Evolutionary conservation across 1,284 basidiomycete genomes (phyloP), one percentile per base, ranked within the genome.

Genomic region (Fomitopsis schrenkii): DNA sequence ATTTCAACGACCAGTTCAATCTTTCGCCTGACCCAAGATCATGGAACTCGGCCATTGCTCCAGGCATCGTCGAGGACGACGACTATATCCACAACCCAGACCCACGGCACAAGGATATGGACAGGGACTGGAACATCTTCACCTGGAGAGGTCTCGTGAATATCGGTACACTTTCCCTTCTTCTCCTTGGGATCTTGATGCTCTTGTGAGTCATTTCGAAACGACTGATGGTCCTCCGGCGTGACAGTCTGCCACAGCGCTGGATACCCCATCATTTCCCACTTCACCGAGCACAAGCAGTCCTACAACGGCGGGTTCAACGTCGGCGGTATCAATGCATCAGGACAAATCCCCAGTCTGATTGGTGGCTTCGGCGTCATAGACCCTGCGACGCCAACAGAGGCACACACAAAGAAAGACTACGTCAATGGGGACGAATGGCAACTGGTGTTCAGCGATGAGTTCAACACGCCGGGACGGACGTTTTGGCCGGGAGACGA

Each of bases 371-470:
- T 84, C 68, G 86, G 84, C 3, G 76, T 94, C 58, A 88, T 96
- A 65, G 94, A 96, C 73, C 60, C 77, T 7, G 87, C 91, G 59
- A 96, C 94, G 0, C 93, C 93, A 1, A 60, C 77, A n/a, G 78
- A 80, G 3, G 85, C 76, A 1, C 84, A 84, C 68, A 85, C 83
- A 0, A 87, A 86, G 58, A 70, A 74, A 5, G 88, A 90, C 57
- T 86, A 79, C 68, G 72, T 74, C 28, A 82, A 86, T 7, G 74
- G 77, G 2, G 71, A 77, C 14, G 72, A 80, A 28, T 79, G 79
- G 77, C 83, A 87, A 59, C 80, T 97, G 8, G 87, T 95, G 2
- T 96, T 92, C 72, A 93, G 90, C 54, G 95, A 97, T 74, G 95
- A 97, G 77, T 97, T 97, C 75, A 88, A 97, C 62, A 77, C 77